Conservation (phyloP, 441 rosid species). For the Geranium incanum region DNA sequence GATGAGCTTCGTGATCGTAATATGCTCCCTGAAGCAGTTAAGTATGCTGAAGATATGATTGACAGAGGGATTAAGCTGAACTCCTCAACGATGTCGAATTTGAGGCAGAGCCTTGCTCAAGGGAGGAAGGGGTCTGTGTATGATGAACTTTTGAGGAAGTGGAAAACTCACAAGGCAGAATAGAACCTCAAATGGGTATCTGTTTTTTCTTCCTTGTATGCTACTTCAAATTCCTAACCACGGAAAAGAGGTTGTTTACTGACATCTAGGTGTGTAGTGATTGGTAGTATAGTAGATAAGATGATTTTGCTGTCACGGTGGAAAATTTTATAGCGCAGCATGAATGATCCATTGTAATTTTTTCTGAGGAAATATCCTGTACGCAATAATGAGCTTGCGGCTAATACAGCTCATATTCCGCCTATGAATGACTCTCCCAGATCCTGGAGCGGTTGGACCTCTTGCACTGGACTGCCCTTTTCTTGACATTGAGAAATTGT, state of each 20-base stretch:
- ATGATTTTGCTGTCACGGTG: neutral
- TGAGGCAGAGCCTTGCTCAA: constrained; percentile 36
- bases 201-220: neutral
- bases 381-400: too few relatives aligned
- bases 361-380: too few relatives aligned
- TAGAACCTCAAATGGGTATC: neutral
- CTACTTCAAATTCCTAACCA: neutral
- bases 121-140: constrained; percentile 30
- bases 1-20: constrained; percentile 37
- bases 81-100: constrained; percentile 34
- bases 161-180: constrained; percentile 27
- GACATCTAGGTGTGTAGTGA: neutral
- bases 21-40: constrained; percentile 56
- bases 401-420: too few relatives aligned
- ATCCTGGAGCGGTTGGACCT: too few relatives aligned
- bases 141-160: constrained; percentile 40
- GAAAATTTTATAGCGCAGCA: neutral
- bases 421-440: too few relatives aligned
- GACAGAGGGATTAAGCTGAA: constrained; percentile 42
- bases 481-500: too few relatives aligned
- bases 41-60: constrained; percentile 48
- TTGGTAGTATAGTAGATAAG: neutral
- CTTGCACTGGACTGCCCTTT: too few relatives aligned
- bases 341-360: too few relatives aligned
- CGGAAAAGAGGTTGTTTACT: neutral